phyloP scores from a whole-genome alignment of 1,284 basidiomycete species.

The Apiotrichum akiyoshidainum region DNA sequence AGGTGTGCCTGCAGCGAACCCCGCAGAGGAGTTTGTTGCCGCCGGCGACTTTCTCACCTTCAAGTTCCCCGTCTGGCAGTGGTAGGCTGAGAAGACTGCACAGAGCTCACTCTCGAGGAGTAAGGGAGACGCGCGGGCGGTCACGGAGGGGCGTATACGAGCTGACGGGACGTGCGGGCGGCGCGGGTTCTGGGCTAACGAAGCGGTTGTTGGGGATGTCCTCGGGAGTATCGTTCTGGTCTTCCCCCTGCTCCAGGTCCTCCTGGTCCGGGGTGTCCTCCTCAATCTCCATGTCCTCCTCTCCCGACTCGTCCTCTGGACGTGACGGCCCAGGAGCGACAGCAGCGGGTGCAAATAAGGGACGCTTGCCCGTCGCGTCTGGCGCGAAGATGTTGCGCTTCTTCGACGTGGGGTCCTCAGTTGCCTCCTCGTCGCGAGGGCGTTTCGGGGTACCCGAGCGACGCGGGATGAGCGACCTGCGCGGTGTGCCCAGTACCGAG shows the following conservation, averaged over 20 bases:
- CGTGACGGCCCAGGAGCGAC: not conserved
- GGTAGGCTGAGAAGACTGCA: constrained; percentile 56
- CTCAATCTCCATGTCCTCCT: constrained; percentile 9
- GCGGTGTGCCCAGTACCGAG: not conserved
- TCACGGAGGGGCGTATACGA: constrained; percentile 8
- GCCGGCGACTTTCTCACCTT: constrained; percentile 91
- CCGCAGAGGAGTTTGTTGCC: constrained; percentile 86
- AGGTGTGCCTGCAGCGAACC: too few relatives aligned
- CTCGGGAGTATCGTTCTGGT: not conserved
- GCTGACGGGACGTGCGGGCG: too few relatives aligned
- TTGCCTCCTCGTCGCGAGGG: constrained; percentile 9
- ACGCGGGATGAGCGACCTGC: constrained; percentile 29
- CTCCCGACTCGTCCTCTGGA: not conserved
- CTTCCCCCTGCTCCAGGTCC: not conserved
- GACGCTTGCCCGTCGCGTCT: not conserved
- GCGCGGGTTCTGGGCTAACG: not conserved
- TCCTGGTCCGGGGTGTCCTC: not conserved
- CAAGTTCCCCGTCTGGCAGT: constrained; percentile 94
- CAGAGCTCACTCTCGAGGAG: constrained; percentile 2
- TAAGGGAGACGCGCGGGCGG: constrained; percentile 1
- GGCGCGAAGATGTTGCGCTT: constrained; percentile 6
- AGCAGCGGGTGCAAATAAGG: not conserved
- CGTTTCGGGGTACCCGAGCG: constrained; percentile 27
- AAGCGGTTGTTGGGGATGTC: constrained; percentile 2
- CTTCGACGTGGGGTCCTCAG: constrained; percentile 9